Percentiles rank a stretch among this genome's conserved stretches.
phyloP scores from a whole-genome alignment of 192 early-diverging fungal species.

The Funneliformis geosporum region DNA sequence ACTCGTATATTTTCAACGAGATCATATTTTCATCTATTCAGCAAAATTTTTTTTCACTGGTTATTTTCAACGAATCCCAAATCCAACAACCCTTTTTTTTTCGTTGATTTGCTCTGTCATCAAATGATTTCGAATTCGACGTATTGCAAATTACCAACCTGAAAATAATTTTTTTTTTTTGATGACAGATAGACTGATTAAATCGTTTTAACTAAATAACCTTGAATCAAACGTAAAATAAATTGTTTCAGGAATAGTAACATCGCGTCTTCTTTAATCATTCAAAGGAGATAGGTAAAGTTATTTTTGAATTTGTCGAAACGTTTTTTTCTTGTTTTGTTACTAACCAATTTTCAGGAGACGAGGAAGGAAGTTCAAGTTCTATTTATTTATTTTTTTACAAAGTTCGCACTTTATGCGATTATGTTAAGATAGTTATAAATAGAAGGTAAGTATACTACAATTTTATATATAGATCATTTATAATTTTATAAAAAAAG shows the following conservation, averaged over 20 bases:
- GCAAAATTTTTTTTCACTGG: not conserved
- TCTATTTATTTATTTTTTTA: too few relatives aligned
- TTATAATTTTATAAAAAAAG: too few relatives aligned
- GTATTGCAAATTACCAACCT: not conserved
- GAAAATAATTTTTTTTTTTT: too few relatives aligned
- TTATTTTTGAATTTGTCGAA: not conserved
- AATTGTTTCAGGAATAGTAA: not conserved
- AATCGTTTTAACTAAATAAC: not conserved
- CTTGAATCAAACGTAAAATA: not conserved
- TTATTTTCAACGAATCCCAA: not conserved
- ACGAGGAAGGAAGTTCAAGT: too few relatives aligned
- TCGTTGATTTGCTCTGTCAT: not conserved
- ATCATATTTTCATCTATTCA: slow-evolving; percentile 5
- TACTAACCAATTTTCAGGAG: too few relatives aligned
- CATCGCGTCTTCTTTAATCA: not conserved
- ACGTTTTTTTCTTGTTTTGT: too few relatives aligned
- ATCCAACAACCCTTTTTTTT: not conserved
- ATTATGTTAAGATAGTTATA: too few relatives aligned
- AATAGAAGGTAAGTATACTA: too few relatives aligned
- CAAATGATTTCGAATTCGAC: not conserved
- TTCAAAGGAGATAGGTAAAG: not conserved
- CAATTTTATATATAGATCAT: too few relatives aligned
- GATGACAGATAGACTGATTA: not conserved
- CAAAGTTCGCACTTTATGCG: too few relatives aligned
- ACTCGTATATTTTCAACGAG: not conserved